phyloP scores from a whole-genome alignment of 805 yeast genomes.

The Saccharomycopsis schoenii region DNA sequence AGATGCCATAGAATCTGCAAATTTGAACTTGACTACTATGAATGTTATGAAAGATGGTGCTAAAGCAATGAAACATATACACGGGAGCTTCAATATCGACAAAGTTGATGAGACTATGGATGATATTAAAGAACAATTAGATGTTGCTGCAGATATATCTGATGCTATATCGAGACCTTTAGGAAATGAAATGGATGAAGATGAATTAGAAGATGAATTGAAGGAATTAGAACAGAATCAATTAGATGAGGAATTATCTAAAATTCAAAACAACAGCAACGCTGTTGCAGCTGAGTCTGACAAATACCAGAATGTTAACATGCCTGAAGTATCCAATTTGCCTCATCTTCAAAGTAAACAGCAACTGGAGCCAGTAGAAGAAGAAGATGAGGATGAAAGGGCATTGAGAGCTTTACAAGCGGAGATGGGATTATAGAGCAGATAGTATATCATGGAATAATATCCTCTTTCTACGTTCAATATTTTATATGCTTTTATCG shows the following conservation, averaged over 20 bases:
- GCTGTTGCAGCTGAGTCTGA: conserved; percentile 1
- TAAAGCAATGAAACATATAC: conserved; percentile 90
- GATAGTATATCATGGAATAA: background rate
- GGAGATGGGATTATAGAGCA: conserved; percentile 63
- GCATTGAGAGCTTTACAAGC: conserved; percentile 75
- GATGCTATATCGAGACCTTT: conserved; percentile 94
- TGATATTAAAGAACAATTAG: conserved; percentile 94
- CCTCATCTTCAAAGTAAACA: conserved; percentile 23
- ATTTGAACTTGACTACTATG: conserved; percentile 95
- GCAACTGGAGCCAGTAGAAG: conserved; percentile 29
- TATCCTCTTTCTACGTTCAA: background rate
- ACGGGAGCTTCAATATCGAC: conserved; percentile 89
- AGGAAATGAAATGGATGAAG: conserved; percentile 78
- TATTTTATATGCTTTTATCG: conserved; percentile 3
- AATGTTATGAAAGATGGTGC: conserved; percentile 99
- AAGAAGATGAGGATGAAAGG: conserved; percentile 74
- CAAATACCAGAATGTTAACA: conserved; percentile 21
- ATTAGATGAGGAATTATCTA: conserved; percentile 42
- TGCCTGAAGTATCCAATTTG: conserved; percentile 39
- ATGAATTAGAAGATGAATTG: conserved; percentile 90
- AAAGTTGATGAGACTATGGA: conserved; percentile 98
- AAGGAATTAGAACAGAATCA: conserved; percentile 81
- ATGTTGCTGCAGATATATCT: conserved; percentile 86
- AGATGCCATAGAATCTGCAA: conserved; percentile 86
- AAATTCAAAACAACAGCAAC: conserved; percentile 10